These are phyloP conservation scores for Curvularia eragrostidis DNA, from an alignment of 2,329 filamentous ascomycete genomes.

Conservation along the genomic window DNA sequence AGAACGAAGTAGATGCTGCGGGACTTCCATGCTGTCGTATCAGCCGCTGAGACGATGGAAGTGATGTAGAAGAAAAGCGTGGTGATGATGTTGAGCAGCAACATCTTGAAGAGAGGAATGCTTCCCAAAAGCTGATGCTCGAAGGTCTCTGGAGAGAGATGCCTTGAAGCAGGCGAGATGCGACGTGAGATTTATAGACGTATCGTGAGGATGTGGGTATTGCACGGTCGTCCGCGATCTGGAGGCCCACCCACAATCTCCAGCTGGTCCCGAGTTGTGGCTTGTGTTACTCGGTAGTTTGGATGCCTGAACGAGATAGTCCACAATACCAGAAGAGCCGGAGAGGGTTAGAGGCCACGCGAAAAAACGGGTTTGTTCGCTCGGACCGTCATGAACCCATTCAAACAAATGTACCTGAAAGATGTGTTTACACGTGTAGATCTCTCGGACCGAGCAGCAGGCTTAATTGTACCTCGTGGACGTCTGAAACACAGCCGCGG, in stretches of 20 bases:
- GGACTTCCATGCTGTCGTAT: slow-evolving; percentile 46
- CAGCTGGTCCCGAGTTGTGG: neutral
- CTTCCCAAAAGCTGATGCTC: slow-evolving; percentile 1
- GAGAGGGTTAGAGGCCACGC: neutral
- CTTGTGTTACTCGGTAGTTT: slow-evolving; percentile 2
- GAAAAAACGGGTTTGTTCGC: slow-evolving; percentile 4
- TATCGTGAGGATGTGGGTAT: slow-evolving; percentile 3
- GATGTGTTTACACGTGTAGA: slow-evolving; percentile 8
- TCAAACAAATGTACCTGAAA: slow-evolving; percentile 6
- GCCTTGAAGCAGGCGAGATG: slow-evolving; percentile 6
- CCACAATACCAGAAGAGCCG: slow-evolving; percentile 2
- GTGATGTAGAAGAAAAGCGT: slow-evolving; percentile 22
- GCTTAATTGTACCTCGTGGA: slow-evolving; percentile 18
- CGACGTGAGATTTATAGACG: slow-evolving; percentile 14
- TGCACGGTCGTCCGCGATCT: slow-evolving; percentile 1
- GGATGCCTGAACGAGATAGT: slow-evolving; percentile 5
- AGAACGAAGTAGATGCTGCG: slow-evolving; percentile 48
- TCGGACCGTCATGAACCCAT: slow-evolving; percentile 17
- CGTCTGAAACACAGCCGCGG: slow-evolving; percentile 13
- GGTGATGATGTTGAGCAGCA: slow-evolving; percentile 22
- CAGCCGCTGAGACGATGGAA: slow-evolving; percentile 35
- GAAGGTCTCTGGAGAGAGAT: slow-evolving; percentile 10
- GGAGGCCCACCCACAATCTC: slow-evolving; percentile 4
- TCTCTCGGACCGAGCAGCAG: slow-evolving; percentile 17
- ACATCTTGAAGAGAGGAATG: slow-evolving; percentile 20